phyloP scores from a whole-genome alignment of 202 grass and related monocot genomes.

The Saccharum hybrid region DNA sequence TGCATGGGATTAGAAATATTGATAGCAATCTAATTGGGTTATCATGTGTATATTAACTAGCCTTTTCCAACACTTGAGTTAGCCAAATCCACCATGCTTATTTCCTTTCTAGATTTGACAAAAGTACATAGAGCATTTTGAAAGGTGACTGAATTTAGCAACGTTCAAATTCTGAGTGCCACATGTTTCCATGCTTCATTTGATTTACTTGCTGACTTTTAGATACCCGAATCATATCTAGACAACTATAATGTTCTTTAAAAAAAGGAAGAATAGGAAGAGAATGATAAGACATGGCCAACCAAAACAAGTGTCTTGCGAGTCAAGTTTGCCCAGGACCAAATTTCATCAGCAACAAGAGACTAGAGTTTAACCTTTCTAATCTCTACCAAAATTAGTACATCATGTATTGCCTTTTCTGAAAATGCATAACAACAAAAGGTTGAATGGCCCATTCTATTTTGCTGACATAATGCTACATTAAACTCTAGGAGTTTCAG shows the following conservation, averaged over 20 bases:
- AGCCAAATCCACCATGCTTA: slow-evolving; percentile 22
- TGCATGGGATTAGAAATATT: slow-evolving; percentile 12
- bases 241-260: not conserved
- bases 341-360: slow-evolving; percentile 27
- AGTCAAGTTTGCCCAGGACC: not conserved
- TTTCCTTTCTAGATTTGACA: slow-evolving; percentile 21
- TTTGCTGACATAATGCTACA: slow-evolving; percentile 32
- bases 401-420: slow-evolving; percentile 27
- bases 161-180: slow-evolving; percentile 23
- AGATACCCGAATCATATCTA: not conserved
- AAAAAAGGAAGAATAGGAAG: not conserved
- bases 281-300: not conserved
- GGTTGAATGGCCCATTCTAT: not conserved
- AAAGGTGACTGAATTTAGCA: slow-evolving; percentile 5
- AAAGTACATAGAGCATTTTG: not conserved
- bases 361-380: not conserved
- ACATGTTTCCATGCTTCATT: slow-evolving; percentile 11
- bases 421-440: slow-evolving; percentile 13
- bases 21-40: not conserved
- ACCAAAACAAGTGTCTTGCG: not conserved
- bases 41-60: slow-evolving; percentile 13
- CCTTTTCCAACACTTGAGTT: slow-evolving; percentile 8
- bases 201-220: not conserved
- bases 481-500: slow-evolving; percentile 19
- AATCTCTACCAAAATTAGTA: slow-evolving; percentile 6